Evolutionary conservation across 140 eudicot species (phyloP).

Genomic region (Anethum foeniculum): DNA sequence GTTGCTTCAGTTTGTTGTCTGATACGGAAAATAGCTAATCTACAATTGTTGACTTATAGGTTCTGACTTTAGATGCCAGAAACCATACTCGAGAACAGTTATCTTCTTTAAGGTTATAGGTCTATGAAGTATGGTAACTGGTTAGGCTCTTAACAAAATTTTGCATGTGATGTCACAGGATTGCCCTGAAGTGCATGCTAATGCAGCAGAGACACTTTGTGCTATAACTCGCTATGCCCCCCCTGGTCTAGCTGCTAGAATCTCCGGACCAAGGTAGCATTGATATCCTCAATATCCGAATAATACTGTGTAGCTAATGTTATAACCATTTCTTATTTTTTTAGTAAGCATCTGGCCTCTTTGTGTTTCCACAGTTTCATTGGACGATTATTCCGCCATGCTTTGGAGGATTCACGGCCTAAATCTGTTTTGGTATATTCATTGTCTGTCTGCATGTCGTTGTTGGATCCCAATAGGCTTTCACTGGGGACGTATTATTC

Average conservation of each 20-base stretch:
- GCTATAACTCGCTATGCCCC: constrained; percentile 85
- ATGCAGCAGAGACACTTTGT: constrained; percentile 92
- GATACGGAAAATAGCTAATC: background rate
- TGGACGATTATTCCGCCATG: constrained; percentile 73
- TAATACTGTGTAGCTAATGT: background rate
- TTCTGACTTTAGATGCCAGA: background rate
- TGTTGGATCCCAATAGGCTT: constrained; percentile 81
- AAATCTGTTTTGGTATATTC: constrained; percentile 80
- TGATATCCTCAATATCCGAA: background rate
- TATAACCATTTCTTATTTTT: background rate
- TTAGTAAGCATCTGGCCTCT: background rate
- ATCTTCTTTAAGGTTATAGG: background rate
- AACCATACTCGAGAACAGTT: background rate
- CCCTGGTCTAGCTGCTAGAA: constrained; percentile 70
- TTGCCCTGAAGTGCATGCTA: constrained; percentile 95
- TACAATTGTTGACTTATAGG: background rate
- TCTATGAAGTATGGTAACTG: background rate
- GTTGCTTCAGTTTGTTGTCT: background rate
- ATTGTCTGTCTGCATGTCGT: constrained; percentile 75
- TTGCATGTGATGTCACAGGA: constrained; percentile 42
- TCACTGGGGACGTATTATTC: constrained; percentile 59
- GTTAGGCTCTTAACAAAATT: background rate
- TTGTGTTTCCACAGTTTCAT: constrained; percentile 50
- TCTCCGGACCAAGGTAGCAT: constrained; percentile 80
- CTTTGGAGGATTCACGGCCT: constrained; percentile 79